A percentile compares a stretch with the other conserved stretches of the same genome.
These are phyloP conservation scores for Verticillium isaacii DNA, from an alignment of 2,329 filamentous ascomycete species.

Conservation along the genomic window DNA sequence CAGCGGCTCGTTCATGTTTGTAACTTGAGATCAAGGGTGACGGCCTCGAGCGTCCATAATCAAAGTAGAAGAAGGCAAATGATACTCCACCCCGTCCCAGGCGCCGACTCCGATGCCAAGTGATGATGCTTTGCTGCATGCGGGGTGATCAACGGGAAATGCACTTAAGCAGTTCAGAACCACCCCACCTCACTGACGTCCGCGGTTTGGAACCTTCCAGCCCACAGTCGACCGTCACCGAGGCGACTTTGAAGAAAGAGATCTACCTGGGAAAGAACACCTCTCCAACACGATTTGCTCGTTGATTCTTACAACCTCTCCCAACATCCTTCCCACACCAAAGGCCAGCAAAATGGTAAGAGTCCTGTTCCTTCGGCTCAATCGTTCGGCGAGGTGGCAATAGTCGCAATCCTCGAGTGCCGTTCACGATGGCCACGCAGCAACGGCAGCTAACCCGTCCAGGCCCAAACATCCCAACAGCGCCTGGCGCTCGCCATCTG, in stretches of 20 bases:
- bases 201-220: conserved; percentile 13
- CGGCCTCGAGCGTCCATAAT: too few relatives aligned
- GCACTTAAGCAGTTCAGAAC: background rate
- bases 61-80: too few relatives aligned
- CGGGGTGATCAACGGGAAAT: background rate
- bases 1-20: background rate
- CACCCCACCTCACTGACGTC: background rate
- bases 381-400: background rate
- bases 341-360: conserved; percentile 9
- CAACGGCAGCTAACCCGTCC: conserved; percentile 16
- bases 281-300: background rate
- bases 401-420: conserved; percentile 29
- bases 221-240: conserved; percentile 1
- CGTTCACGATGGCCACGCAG: conserved; percentile 52
- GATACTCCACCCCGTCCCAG: too few relatives aligned
- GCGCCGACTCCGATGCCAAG: background rate
- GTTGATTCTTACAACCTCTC: conserved; percentile 1
- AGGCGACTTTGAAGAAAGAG: conserved; percentile 2
- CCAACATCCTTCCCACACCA: background rate
- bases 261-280: conserved; percentile 15
- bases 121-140: background rate
- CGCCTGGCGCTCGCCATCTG: conserved; percentile 95
- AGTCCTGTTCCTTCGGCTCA: background rate
- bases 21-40: too few relatives aligned
- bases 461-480: conserved; percentile 58